A percentile compares a stretch with the other conserved stretches of the same genome.
These are phyloP conservation scores for Bonia amplexicaulis DNA, from an alignment of 176 grass and related monocot species.

Conservation along the genomic window DNA sequence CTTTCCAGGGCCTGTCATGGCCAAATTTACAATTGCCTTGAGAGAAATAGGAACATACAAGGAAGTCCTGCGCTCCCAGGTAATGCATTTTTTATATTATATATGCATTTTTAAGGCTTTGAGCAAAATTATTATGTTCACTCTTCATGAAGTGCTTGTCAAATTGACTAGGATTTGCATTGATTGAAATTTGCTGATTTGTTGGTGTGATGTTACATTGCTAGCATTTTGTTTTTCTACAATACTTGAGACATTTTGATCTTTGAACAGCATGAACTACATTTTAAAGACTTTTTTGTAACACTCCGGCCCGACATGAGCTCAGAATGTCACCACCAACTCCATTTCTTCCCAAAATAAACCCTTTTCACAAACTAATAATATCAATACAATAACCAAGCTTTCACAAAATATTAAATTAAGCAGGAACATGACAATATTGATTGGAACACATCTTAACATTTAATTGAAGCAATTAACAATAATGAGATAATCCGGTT, in stretches of 20 bases:
- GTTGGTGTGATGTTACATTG: slow-evolving; percentile 3
- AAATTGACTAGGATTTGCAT: not conserved
- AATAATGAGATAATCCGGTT: too few species aligned
- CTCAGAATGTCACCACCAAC: too few species aligned
- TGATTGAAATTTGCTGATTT: not conserved
- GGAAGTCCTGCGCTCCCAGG: slow-evolving; percentile 95
- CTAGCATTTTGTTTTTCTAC: not conserved
- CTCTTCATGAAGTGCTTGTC: not conserved
- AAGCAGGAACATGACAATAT: too few species aligned
- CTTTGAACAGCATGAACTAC: not conserved
- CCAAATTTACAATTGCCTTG: slow-evolving; percentile 92
- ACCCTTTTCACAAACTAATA: too few species aligned
- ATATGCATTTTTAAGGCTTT: not conserved
- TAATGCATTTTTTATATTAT: slow-evolving; percentile 22
- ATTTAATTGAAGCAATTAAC: too few species aligned
- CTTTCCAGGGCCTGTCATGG: slow-evolving; percentile 85
- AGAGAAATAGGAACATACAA: slow-evolving; percentile 99
- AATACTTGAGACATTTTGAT: not conserved
- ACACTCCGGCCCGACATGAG: too few species aligned
- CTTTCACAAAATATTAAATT: too few species aligned
- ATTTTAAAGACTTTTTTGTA: not conserved
- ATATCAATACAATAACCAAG: too few species aligned
- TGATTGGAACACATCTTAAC: too few species aligned
- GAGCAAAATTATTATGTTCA: not conserved
- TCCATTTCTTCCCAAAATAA: too few species aligned